A percentile compares a stretch with the other conserved stretches of the same genome.
Evolutionary conservation across 2,329 filamentous ascomycete species (phyloP).

Genomic region (Aphanoascus verrucosus): DNA sequence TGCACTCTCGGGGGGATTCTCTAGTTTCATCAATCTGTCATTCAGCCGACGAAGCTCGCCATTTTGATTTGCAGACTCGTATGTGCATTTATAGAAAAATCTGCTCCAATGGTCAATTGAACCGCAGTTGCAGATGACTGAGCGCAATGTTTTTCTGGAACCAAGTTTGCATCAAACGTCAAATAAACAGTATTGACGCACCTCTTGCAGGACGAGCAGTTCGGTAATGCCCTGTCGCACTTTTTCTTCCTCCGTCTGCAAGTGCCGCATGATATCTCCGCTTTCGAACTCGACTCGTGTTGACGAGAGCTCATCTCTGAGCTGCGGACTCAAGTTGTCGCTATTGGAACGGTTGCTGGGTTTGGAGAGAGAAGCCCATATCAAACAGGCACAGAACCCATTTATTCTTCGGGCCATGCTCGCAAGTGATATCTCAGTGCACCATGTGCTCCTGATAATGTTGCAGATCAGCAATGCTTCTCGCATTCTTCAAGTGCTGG

Average conservation of each 20-base stretch:
- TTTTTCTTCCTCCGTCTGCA: constrained; percentile 13
- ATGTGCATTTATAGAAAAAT: constrained; percentile 8
- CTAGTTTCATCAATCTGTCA: constrained; percentile 1
- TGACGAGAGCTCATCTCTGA: not conserved
- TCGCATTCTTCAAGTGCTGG: not conserved
- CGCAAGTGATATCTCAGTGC: not conserved
- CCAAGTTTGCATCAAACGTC: too few relatives aligned
- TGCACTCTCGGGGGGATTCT: not conserved
- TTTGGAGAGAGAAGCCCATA: not conserved
- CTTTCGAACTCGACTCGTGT: not conserved
- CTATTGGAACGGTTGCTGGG: too few relatives aligned
- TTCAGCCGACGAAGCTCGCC: constrained; percentile 1
- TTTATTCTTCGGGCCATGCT: not conserved
- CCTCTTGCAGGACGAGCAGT: constrained; percentile 9
- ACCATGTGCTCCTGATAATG: not conserved
- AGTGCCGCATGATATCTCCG: constrained; percentile 5
- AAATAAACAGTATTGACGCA: not conserved
- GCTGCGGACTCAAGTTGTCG: not conserved
- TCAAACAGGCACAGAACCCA: not conserved
- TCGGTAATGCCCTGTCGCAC: constrained; percentile 5
- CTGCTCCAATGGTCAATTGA: not conserved
- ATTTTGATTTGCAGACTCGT: not conserved
- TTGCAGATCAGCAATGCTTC: not conserved
- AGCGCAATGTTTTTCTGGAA: not conserved
- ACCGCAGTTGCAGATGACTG: not conserved